Evolutionary conservation across 1,284 basidiomycete species (phyloP).

Genomic region (Pascua guehoae): DNA sequence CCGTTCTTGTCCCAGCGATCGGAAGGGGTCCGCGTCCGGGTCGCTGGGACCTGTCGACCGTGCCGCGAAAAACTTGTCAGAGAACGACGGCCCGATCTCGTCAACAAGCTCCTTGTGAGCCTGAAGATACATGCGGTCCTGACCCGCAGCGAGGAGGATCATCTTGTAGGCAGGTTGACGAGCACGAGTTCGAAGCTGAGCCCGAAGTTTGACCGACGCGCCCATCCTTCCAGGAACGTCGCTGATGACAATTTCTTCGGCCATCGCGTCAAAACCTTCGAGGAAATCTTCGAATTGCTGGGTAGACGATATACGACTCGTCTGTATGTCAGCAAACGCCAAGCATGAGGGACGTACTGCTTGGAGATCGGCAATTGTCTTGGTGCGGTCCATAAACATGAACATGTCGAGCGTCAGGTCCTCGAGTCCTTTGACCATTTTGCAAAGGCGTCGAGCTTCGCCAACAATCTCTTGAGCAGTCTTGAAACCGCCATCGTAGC

Average conservation of each 20-base stretch:
- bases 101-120: background rate
- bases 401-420: constrained; percentile 10
- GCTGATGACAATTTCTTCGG: constrained; percentile 59
- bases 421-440: background rate
- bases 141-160: constrained; percentile 13
- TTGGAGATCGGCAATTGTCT: constrained; percentile 1
- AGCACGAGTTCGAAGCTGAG: constrained; percentile 7
- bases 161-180: constrained; percentile 6
- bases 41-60: constrained; percentile 15
- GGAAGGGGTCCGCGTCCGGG: constrained; percentile 21
- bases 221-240: constrained; percentile 61
- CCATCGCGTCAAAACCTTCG: constrained; percentile 16
- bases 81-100: background rate
- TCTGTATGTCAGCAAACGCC: background rate
- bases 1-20: constrained; percentile 18
- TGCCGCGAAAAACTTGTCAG: constrained; percentile 16
- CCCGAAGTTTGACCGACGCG: constrained; percentile 18
- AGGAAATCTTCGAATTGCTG: constrained; percentile 26
- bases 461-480: background rate
- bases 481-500: constrained; percentile 19
- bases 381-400: constrained; percentile 23
- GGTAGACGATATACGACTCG: constrained; percentile 4
- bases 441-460: constrained; percentile 4
- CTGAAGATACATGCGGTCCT: constrained; percentile 14
- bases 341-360: background rate